Evolutionary conservation across 306 rosid genomes (phyloP).

Genomic region (Albizia julibrissin): DNA sequence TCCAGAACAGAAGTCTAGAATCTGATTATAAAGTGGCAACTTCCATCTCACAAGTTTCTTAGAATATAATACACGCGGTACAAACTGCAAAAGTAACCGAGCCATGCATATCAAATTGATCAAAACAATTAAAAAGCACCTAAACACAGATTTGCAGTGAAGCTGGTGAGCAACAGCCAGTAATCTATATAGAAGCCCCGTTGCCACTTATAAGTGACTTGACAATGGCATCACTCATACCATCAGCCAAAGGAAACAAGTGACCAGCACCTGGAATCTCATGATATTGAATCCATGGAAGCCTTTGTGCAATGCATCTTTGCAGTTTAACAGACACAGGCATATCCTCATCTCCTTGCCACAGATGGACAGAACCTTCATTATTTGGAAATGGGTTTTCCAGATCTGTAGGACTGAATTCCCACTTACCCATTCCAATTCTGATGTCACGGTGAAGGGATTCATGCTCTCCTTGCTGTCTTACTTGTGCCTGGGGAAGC

Average conservation of each 20-base stretch:
- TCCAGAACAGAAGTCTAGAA: background rate
- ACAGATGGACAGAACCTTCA: conserved; percentile 75
- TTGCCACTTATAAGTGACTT: conserved; percentile 50
- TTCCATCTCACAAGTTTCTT: conserved; percentile 14
- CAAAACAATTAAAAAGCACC: conserved; percentile 32
- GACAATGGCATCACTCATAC: conserved; percentile 50
- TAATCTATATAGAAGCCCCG: conserved; percentile 32
- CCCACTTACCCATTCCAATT: conserved; percentile 82
- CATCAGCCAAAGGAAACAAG: conserved; percentile 54
- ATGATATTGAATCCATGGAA: conserved; percentile 90
- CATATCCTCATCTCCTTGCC: conserved; percentile 89
- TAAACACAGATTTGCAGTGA: conserved; percentile 10
- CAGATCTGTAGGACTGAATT: conserved; percentile 68
- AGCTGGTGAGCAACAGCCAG: conserved; percentile 25
- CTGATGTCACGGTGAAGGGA: conserved; percentile 58
- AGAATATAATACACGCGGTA: background rate
- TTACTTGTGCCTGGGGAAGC: conserved; percentile 52
- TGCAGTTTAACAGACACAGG: conserved; percentile 59
- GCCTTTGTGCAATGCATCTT: conserved; percentile 58
- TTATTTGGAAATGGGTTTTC: conserved; percentile 74
- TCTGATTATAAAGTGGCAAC: conserved; percentile 15
- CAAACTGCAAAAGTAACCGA: background rate
- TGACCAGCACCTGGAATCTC: conserved; percentile 83
- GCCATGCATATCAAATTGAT: conserved; percentile 8
- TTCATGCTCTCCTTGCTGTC: conserved; percentile 78